Evolutionary conservation across 768 basidiomycete species (phyloP).

Genomic region (Kwoniella newhampshirensis): DNA sequence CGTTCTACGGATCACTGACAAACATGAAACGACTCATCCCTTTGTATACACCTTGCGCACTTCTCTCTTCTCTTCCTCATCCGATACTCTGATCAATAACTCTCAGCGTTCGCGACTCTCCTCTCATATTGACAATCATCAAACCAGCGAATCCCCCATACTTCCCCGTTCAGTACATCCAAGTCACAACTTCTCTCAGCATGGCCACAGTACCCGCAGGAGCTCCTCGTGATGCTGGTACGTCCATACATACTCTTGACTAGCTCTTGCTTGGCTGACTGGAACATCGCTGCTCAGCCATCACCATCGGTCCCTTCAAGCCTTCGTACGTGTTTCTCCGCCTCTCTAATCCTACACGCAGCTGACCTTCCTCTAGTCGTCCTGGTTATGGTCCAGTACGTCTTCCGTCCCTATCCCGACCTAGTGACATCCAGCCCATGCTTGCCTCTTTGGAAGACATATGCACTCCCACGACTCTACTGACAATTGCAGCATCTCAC

Average conservation of each 20-base stretch:
- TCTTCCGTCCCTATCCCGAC: not conserved
- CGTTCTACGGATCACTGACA: no score
- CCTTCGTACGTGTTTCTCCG: constrained; percentile 31
- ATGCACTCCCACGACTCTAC: not conserved
- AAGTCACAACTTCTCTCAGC: not conserved
- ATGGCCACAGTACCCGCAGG: constrained; percentile 40
- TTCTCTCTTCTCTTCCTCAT: no score
- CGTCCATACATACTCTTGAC: not conserved
- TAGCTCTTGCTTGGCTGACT: no score
- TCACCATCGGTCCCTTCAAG: constrained; percentile 50
- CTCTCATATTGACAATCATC: no score
- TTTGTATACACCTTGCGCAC: no score
- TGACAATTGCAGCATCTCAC: not conserved
- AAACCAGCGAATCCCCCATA: no score
- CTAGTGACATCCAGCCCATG: no score
- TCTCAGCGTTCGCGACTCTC: no score
- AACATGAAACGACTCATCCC: no score
- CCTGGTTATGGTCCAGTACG: constrained; percentile 51
- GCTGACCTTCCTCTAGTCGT: constrained; percentile 30
- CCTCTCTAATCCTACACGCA: not conserved
- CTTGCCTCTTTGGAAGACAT: no score
- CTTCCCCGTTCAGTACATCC: not conserved
- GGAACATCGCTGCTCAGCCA: constrained; percentile 19
- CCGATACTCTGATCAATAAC: no score
- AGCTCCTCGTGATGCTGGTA: constrained; percentile 36